Percentiles rank a stretch among this genome's conserved stretches.
phyloP scores from a whole-genome alignment of 2,329 filamentous ascomycete genomes.

The Fusarium sp. region DNA sequence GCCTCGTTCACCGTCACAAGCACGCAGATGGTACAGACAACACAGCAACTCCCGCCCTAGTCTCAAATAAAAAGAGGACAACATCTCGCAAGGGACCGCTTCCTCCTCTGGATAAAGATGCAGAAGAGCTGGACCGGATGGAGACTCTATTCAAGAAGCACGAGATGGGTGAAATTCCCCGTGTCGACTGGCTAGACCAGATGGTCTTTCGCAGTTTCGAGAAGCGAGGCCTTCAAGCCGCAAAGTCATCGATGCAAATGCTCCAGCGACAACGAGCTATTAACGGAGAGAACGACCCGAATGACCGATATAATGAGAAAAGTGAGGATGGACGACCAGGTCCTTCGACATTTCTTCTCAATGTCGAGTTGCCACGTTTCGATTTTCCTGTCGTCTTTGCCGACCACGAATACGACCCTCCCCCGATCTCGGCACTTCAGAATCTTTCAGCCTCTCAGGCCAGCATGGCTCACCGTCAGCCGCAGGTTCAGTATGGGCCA shows the following conservation, averaged over 20 bases:
- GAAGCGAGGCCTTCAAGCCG: conserved; percentile 74
- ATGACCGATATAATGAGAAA: conserved; percentile 45
- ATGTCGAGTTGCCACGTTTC: conserved; percentile 92
- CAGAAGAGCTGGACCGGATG: conserved; percentile 87
- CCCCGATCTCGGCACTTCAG: conserved; percentile 81
- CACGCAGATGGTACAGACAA: conserved; percentile 86
- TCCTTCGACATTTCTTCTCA: conserved; percentile 78
- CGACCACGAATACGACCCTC: conserved; percentile 90
- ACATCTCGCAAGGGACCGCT: conserved; percentile 61
- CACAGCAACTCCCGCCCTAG: conserved; percentile 78
- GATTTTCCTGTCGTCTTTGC: conserved; percentile 96
- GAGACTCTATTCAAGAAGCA: conserved; percentile 96
- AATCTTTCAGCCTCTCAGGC: conserved; percentile 67
- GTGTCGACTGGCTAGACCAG: conserved; percentile 95
- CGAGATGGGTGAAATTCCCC: conserved; percentile 94
- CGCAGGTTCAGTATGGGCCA: conserved; percentile 89
- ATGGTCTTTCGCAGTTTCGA: conserved; percentile 92
- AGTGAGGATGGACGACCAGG: conserved; percentile 58
- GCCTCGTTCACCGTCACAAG: conserved; percentile 82
- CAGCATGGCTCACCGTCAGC: conserved; percentile 80
- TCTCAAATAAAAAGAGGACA: conserved; percentile 65
- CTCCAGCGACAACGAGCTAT: conserved; percentile 59
- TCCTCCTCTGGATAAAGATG: conserved; percentile 72
- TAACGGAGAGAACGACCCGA: conserved; percentile 49
- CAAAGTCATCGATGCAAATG: conserved; percentile 71